Percentiles rank a stretch among this genome's conserved stretches.
Conservation (phyloP, 2,329 filamentous ascomycete species). For the Penicillium palitans region DNA sequence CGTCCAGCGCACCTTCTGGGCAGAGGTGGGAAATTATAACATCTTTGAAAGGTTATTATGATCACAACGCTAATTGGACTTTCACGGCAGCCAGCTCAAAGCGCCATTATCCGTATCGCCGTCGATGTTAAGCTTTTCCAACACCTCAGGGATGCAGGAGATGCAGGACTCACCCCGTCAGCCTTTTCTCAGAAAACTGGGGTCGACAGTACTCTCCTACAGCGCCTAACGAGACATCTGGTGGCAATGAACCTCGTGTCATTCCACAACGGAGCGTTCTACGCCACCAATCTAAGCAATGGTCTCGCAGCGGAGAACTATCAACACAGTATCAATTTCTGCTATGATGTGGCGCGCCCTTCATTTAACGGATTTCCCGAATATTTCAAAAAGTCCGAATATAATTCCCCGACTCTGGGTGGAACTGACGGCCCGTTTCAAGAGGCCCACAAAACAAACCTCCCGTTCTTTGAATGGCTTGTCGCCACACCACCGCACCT, state of each 20-base stretch:
- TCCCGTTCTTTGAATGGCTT: conserved; percentile 42
- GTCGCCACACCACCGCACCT: conserved; percentile 39
- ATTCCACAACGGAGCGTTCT: conserved; percentile 27
- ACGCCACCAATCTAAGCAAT: conserved; percentile 34
- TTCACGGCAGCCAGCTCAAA: conserved; percentile 28
- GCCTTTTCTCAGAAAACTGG: conserved; percentile 34
- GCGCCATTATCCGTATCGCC: conserved; percentile 39
- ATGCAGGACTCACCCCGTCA: conserved; percentile 24
- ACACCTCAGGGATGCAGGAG: conserved; percentile 29
- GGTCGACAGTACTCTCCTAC: conserved; percentile 29
- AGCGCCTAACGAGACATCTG: conserved; percentile 41
- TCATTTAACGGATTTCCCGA: conserved; percentile 38
- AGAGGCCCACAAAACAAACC: conserved; percentile 35
- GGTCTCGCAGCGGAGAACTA: conserved; percentile 38
- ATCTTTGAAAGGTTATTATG: neutral
- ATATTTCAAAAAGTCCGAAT: conserved; percentile 35
- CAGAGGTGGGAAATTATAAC: conserved; percentile 33
- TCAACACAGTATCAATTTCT: conserved; percentile 39
- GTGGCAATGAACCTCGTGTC: conserved; percentile 41
- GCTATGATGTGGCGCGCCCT: conserved; percentile 40
- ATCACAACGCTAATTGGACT: neutral
- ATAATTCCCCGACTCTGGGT: conserved; percentile 27
- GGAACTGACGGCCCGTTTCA: conserved; percentile 40
- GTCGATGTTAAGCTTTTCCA: conserved; percentile 41
- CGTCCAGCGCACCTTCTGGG: conserved; percentile 40